Conservation (phyloP, 805 yeast genomes). For the Teunomyces cretensis region DNA sequence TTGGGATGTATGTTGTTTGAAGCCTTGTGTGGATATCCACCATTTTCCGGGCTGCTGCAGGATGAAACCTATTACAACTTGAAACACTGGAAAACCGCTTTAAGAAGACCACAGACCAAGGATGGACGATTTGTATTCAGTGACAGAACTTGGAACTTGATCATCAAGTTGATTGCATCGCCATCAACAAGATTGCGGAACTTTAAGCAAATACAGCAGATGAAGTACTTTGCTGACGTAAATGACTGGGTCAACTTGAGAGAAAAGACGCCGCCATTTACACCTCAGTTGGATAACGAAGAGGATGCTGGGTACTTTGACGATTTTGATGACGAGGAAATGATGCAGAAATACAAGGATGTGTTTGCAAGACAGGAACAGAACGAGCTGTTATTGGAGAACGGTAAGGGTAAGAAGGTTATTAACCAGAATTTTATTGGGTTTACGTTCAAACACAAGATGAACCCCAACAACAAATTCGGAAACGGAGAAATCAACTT, state of each 20-base stretch:
- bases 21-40: conserved; percentile 95
- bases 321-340: conserved; percentile 93
- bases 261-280: conserved; percentile 82
- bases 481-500: conserved; percentile 37
- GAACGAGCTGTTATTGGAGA: conserved; percentile 76
- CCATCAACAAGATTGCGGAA: conserved; percentile 73
- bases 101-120: conserved; percentile 86
- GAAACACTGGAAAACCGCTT: conserved; percentile 86
- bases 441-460: conserved; percentile 89
- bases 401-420: conserved; percentile 48
- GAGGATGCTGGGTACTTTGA: conserved; percentile 99
- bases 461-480: conserved; percentile 52
- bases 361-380: conserved; percentile 90
- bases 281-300: conserved; percentile 94
- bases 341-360: conserved; percentile 96
- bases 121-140: conserved; percentile 91
- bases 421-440: conserved; percentile 70
- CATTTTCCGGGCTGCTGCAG: conserved; percentile 89
- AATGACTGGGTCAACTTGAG: conserved; percentile 69
- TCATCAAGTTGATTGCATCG: conserved; percentile 75
- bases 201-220: conserved; percentile 76
- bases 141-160: conserved; percentile 93
- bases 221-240: conserved; percentile 81
- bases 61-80: conserved; percentile 94
- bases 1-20: conserved; percentile 96